A percentile compares a stretch with the other conserved stretches of the same genome.
These are phyloP conservation scores for Allantophomopsis lycopodina DNA, from an alignment of 2,329 filamentous ascomycete species.

Conservation along the genomic window DNA sequence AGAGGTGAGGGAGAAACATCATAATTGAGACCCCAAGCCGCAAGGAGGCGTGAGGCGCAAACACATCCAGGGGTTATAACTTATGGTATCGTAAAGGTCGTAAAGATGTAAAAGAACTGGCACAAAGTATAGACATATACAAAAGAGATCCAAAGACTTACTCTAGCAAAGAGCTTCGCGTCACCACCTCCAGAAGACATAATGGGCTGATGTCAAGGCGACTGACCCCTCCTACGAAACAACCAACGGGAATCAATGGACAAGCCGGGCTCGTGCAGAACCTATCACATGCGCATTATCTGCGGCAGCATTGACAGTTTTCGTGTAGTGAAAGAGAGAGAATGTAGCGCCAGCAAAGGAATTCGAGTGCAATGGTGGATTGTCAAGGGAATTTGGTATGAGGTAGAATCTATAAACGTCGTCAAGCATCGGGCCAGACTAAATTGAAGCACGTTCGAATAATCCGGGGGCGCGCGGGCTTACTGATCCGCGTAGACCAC, in stretches of 20 bases:
- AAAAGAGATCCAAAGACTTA: conserved; percentile 35
- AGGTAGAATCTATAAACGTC: too few relatives aligned
- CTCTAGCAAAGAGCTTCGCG: conserved; percentile 98
- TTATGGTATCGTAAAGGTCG: conserved; percentile 5
- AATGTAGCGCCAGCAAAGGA: too few relatives aligned
- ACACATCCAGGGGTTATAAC: not conserved
- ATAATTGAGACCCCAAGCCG: not conserved
- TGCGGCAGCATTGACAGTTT: too few relatives aligned
- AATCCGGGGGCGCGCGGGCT: too few relatives aligned
- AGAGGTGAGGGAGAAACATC: conserved; percentile 18
- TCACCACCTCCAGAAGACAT: conserved; percentile 58
- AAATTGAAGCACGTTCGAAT: too few relatives aligned
- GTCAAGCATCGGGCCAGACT: too few relatives aligned
- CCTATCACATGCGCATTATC: conserved; percentile 9
- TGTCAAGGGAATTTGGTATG: too few relatives aligned
- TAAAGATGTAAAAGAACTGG: not conserved
- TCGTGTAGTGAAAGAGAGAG: too few relatives aligned
- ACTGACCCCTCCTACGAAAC: conserved; percentile 8
- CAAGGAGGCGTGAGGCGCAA: not conserved
- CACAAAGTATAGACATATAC: conserved; percentile 8
- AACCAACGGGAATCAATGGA: conserved; percentile 2
- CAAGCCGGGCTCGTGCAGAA: conserved; percentile 6
- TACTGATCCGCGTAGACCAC: too few relatives aligned
- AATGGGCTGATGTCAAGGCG: conserved; percentile 8
- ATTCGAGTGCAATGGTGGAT: too few relatives aligned